Base-by-base conservation (phyloP, 2,329 filamentous ascomycete genomes). In the Alternaria dauci region DNA sequence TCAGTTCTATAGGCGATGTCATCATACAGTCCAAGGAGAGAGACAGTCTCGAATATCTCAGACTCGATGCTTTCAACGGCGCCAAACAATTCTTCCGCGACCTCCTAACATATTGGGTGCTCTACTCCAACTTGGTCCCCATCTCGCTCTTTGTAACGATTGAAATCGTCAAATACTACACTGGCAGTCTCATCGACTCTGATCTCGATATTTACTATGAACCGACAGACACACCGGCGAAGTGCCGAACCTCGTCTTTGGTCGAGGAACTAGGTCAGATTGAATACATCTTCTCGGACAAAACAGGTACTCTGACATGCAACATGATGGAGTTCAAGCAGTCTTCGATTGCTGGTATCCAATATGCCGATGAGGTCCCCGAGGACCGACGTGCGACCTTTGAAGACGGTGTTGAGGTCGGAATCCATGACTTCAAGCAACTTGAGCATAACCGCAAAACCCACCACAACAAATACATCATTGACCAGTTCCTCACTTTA, bases 301-400 rank as follows among this genome's bases (percentile, higher is more conserved):
- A 98, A 83, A 98, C 94, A 1, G 94, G 94, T 43, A 98, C 94
- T 4, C 83, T 98, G 72, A 98, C 94, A n/a, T 96, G 94, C 81
- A 98, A 98, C 76, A 89, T 93, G 85, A 98, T 99, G 95, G 94
- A 98, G 78, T 99, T 98, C 79, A 93, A 93, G 76, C 93, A 98
- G 79, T 96, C 92, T 73, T 91, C 91, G 0, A 98, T 99, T 74
- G 92, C 88, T 26, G 95, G 95, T 26, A 89, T 98, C 54, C 94
- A 97, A 80, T 99, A 99, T 75, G 91, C 92, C 12, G 93, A 95
- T 55, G 92, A 94, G 43, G 89, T 98, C 2, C 91, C 95, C 0
- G 95, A 99, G 78, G 95, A 99, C 76, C 88, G 93, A 58, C 87
- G 92, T 70, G 90, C 93, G 1, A 91, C 89, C 1, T 83, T 89